Base-by-base conservation (phyloP, 257 asterid genomes). In the Salvia rosmarinus region DNA sequence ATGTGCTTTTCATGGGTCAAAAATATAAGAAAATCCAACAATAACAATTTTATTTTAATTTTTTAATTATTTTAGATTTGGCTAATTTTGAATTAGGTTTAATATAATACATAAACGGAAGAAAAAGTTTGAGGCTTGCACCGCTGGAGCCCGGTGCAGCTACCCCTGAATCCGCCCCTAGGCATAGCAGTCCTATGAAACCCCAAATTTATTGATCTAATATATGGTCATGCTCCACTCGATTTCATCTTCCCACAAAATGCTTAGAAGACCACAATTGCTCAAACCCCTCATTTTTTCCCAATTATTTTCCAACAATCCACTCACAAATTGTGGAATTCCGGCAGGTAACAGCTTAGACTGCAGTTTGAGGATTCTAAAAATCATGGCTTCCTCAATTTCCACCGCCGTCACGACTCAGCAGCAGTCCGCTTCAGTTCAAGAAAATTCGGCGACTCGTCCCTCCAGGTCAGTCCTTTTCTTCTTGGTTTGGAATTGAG, bases 391-490 rank as follows among this genome's bases (percentile, higher is more conserved):
- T 67, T 75, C 96, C 34, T 51, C 80, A 8, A n/a, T 75, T 43
- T 78, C 87, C 78, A 70, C 85, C 57, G 79, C 89, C 62, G 80
- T 56, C 42, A 57, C 88, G 0, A 49, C 88, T 20, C 82, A 85
- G 84, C 82, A 75, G 21, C 76, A 43, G 66, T 23, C 78, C 40
- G 80, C 66, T 74, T 78, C 85, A 47, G 39, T 82, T 66, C 80
- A 71, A 69, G 51, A 35, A 4, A 77, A 55, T n/a, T 64, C 75
- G n/a, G 20, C 71, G 21, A 71, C 89, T 64, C 83, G 76, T 37
- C 91, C 93, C 70, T 82, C 49, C 96, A 90, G 95, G 97, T 90
- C 8, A 46, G 47, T 9, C 67, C 78, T 51, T 39, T 37, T 9
- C 11, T 10, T 55, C 1, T 13, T 20, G 52, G 13, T 28, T 57